Conservation (phyloP, 2,329 filamentous ascomycete genomes). For the Cadophora gregata region DNA sequence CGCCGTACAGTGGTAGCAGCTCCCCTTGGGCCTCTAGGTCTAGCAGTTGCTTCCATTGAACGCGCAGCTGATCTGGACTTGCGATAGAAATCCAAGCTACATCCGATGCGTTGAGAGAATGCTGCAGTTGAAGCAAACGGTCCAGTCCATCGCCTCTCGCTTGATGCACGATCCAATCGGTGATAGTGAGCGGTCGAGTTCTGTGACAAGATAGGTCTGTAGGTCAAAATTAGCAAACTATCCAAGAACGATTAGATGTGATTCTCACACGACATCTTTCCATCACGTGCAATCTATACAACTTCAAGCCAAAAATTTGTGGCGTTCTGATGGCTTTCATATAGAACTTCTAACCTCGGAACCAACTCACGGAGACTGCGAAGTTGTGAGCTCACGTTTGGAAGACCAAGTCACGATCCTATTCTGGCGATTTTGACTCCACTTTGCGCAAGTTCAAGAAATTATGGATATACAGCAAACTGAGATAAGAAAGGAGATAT, state of each 20-base stretch:
- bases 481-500: neutral
- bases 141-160: conserved; percentile 15
- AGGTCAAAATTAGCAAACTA: neutral
- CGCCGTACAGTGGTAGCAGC: conserved; percentile 53
- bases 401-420: neutral
- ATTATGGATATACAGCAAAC: neutral
- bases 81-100: conserved; percentile 15
- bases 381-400: neutral
- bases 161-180: conserved; percentile 19
- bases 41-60: conserved; percentile 10
- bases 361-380: neutral
- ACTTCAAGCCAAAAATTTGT: neutral
- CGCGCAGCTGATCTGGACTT: conserved; percentile 13
- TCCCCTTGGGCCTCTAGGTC: conserved; percentile 6
- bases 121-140: conserved; percentile 10
- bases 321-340: neutral
- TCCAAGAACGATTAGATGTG: neutral
- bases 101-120: conserved; percentile 8
- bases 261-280: conserved; percentile 6
- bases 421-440: neutral
- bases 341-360: neutral
- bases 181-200: conserved; percentile 15
- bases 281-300: neutral
- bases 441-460: neutral
- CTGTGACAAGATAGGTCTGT: conserved; percentile 1